Conservation (phyloP, 1,284 basidiomycete genomes). For the Trametes hirsuta region DNA sequence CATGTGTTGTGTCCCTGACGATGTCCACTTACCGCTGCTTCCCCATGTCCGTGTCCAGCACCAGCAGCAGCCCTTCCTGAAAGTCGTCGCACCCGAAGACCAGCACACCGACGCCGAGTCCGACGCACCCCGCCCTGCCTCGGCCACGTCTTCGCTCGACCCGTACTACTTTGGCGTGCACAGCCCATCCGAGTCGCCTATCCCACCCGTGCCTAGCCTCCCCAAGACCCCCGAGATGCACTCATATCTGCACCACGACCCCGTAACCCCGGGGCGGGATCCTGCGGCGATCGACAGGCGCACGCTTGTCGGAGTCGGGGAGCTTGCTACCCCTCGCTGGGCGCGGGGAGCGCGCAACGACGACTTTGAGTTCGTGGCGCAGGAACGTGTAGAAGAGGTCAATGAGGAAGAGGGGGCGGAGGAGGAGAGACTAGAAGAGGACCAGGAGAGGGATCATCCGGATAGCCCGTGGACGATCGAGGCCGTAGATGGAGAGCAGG, state of each 20-base stretch:
- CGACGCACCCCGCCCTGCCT: constrained; percentile 54
- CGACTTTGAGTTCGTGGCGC: constrained; percentile 38
- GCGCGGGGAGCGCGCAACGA: constrained; percentile 44
- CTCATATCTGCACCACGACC: constrained; percentile 43
- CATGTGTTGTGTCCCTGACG: constrained; percentile 1
- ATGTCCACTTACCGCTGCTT: background rate
- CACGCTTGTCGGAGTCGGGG: constrained; percentile 91
- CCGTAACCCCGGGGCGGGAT: constrained; percentile 76
- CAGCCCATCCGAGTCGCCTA: constrained; percentile 66
- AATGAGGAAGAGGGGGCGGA: constrained; percentile 49
- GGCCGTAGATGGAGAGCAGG: constrained; percentile 76
- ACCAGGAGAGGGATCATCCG: constrained; percentile 45
- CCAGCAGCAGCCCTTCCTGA: constrained; percentile 41
- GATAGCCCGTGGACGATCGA: constrained; percentile 89
- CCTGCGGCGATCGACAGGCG: constrained; percentile 86
- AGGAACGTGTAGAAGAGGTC: constrained; percentile 42
- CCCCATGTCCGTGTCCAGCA: too few relatives aligned
- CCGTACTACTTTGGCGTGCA: constrained; percentile 79
- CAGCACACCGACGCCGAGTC: constrained; percentile 35
- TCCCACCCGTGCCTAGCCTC: constrained; percentile 44
- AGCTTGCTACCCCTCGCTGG: constrained; percentile 98
- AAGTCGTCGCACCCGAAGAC: constrained; percentile 41
- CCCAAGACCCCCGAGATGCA: constrained; percentile 48
- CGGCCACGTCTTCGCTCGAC: constrained; percentile 77
- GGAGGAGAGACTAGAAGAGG: constrained; percentile 44